phyloP scores from a whole-genome alignment of 208 protist genomes.

The Trypanosoma lewisi region DNA sequence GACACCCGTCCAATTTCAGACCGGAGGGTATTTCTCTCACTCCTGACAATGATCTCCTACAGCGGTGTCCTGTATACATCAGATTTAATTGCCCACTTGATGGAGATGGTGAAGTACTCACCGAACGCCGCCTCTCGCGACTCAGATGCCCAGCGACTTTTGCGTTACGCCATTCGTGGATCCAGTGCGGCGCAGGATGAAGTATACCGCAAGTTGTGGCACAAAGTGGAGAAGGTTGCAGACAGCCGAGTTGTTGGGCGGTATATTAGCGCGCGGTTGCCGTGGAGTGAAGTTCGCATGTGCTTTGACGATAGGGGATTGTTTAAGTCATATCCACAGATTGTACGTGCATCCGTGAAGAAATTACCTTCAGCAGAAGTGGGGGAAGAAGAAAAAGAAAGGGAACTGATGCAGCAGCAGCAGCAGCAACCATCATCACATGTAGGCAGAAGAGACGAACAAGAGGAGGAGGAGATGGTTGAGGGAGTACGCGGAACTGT shows the following conservation, averaged over 20 bases:
- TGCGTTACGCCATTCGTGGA: constrained; percentile 75
- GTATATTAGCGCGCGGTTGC: constrained; percentile 68
- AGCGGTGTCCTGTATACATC: constrained; percentile 79
- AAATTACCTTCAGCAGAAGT: neutral
- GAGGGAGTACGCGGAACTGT: constrained; percentile 4
- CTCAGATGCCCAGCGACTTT: constrained; percentile 62
- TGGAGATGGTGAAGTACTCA: constrained; percentile 89
- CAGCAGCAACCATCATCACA: too few relatives aligned
- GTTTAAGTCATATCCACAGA: constrained; percentile 52
- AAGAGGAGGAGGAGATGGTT: constrained; percentile 2
- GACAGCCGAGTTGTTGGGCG: constrained; percentile 77
- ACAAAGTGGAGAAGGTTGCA: constrained; percentile 38
- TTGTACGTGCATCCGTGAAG: constrained; percentile 22
- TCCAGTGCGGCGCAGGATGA: constrained; percentile 55
- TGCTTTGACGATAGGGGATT: constrained; percentile 50
- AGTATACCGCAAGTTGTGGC: constrained; percentile 58
- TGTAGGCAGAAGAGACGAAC: neutral
- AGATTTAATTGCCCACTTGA: constrained; percentile 82
- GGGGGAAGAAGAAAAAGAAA: too few relatives aligned
- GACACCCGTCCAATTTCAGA: constrained; percentile 49
- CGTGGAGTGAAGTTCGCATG: constrained; percentile 62
- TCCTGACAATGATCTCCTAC: constrained; percentile 77
- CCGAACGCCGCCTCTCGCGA: constrained; percentile 42
- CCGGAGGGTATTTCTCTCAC: constrained; percentile 69
- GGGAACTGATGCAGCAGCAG: too few relatives aligned